These are phyloP conservation scores for Blastocystis sp. DNA, from an alignment of 352 stramenopile genomes.

Conservation along the genomic window DNA sequence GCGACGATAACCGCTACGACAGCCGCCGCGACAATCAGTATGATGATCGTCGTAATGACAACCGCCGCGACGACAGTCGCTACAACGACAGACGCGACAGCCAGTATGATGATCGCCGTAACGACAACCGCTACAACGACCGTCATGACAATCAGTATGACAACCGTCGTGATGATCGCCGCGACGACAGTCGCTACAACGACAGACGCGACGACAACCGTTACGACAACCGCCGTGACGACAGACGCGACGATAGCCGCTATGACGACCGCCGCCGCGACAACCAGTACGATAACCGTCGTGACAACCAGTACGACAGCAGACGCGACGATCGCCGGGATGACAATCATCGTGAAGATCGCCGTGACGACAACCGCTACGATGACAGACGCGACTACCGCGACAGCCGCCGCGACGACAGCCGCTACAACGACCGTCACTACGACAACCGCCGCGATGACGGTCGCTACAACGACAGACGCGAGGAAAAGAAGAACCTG, in stretches of 20 bases:
- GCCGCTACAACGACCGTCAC: no score
- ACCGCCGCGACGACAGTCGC: background rate
- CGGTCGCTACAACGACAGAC: background rate
- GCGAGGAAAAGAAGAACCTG: background rate
- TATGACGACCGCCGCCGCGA: background rate
- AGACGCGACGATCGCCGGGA: background rate
- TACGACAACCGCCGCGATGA: background rate
- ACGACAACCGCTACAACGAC: background rate
- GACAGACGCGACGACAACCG: background rate
- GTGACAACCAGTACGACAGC: background rate
- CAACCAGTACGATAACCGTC: background rate
- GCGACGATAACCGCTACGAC: background rate
- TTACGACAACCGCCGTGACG: background rate
- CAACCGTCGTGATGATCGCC: no score
- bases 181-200: background rate
- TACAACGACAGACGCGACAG: background rate
- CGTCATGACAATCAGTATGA: no score
- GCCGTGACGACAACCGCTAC: background rate
- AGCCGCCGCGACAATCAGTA: background rate
- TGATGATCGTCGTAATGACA: background rate
- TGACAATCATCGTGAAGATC: background rate
- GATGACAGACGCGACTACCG: background rate
- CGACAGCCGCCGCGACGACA: background rate
- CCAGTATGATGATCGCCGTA: background rate
- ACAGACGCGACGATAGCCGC: background rate